Evolutionary conservation across 1,284 basidiomycete species (phyloP).

Genomic region (Thecaphora thlaspeos): DNA sequence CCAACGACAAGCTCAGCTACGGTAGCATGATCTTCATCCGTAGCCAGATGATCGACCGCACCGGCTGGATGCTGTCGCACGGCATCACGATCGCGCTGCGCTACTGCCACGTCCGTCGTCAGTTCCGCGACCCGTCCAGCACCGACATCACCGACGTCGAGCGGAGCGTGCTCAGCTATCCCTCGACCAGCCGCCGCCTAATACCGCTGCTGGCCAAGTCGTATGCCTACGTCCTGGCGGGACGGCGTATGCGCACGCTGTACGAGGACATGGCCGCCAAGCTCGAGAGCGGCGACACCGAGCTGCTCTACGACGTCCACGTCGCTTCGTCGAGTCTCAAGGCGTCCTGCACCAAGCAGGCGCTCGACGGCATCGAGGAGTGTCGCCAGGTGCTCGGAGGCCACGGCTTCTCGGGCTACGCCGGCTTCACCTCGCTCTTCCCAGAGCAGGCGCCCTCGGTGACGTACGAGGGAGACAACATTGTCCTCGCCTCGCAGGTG

Average conservation of each 20-base stretch:
- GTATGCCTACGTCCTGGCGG: constrained; percentile 58
- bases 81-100: constrained; percentile 72
- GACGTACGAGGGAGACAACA: constrained; percentile 58
- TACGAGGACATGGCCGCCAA: constrained; percentile 56
- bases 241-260: constrained; percentile 52
- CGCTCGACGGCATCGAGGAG: constrained; percentile 57
- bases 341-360: constrained; percentile 57
- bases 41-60: constrained; percentile 64
- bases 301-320: constrained; percentile 58
- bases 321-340: constrained; percentile 58
- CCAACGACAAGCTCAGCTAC: constrained; percentile 73
- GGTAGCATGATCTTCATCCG: constrained; percentile 64
- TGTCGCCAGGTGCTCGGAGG: constrained; percentile 59
- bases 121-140: constrained; percentile 59
- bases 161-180: constrained; percentile 58
- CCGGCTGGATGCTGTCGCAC: constrained; percentile 67
- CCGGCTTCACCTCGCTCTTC: constrained; percentile 49
- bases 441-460: constrained; percentile 48
- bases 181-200: constrained; percentile 56
- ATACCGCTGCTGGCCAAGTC: constrained; percentile 59
- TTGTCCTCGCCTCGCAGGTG: constrained; percentile 47
- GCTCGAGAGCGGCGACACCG: constrained; percentile 57
- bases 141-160: constrained; percentile 59
- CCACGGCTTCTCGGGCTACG: constrained; percentile 57
- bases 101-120: constrained; percentile 72